phyloP scores from a whole-genome alignment of 2,329 filamentous ascomycete species.

The Botrytis medusae region DNA sequence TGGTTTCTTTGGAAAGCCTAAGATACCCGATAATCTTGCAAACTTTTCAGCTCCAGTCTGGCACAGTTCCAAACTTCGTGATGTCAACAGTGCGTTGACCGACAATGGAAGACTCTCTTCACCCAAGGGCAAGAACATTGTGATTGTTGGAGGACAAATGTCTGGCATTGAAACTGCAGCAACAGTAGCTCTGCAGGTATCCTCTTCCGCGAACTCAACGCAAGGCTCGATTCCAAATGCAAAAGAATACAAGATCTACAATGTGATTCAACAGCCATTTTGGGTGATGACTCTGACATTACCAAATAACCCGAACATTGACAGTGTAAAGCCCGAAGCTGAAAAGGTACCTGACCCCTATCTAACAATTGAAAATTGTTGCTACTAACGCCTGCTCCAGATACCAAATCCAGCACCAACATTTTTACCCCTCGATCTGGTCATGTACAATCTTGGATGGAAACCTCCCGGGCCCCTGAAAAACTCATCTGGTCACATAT shows the following conservation, averaged over 20 bases:
- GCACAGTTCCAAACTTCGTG: conserved; percentile 68
- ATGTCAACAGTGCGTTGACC: conserved; percentile 51
- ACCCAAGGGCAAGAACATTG: conserved; percentile 56
- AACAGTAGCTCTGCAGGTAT: conserved; percentile 69
- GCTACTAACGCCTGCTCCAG: conserved; percentile 40
- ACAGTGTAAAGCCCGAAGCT: conserved; percentile 29
- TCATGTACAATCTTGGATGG: conserved; percentile 67
- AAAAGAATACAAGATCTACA: conserved; percentile 60
- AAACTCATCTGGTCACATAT: conserved; percentile 65
- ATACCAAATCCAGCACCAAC: conserved; percentile 48
- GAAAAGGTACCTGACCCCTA: conserved; percentile 25
- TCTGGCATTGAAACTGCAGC: conserved; percentile 77
- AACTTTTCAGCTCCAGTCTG: conserved; percentile 49
- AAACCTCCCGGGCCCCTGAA: conserved; percentile 57
- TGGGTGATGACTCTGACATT: conserved; percentile 66
- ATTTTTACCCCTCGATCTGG: conserved; percentile 72
- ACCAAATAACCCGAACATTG: conserved; percentile 33
- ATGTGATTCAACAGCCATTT: conserved; percentile 67
- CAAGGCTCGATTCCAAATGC: conserved; percentile 45
- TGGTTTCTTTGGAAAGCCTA: conserved; percentile 70
- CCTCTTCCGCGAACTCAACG: conserved; percentile 58
- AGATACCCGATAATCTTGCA: conserved; percentile 49
- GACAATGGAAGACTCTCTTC: conserved; percentile 35
- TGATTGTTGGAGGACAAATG: conserved; percentile 79
- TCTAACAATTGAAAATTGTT: background rate